These are phyloP conservation scores for Aspergillus pseudoviridinutans DNA, from an alignment of 2,329 filamentous ascomycete genomes.

Conservation along the genomic window DNA sequence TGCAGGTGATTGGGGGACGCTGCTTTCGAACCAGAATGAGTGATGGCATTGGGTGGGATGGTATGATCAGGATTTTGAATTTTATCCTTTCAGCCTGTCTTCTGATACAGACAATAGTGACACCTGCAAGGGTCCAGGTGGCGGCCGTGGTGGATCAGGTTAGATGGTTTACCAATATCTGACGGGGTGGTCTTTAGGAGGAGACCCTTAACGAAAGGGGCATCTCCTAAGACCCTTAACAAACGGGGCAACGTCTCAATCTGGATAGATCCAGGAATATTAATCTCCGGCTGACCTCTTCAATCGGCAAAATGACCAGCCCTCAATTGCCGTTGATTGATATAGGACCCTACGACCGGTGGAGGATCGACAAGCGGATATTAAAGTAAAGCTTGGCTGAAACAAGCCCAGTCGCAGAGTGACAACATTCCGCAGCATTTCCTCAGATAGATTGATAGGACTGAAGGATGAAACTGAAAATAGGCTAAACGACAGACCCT, in stretches of 20 bases:
- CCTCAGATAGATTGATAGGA: background rate
- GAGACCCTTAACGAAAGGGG: background rate
- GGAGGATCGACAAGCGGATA: background rate
- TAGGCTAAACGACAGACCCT: background rate
- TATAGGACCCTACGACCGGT: background rate
- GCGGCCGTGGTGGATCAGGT: constrained; percentile 13
- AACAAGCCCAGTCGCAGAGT: background rate
- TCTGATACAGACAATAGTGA: background rate
- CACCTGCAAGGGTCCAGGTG: constrained; percentile 13
- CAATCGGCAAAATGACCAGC: background rate
- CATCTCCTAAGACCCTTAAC: background rate
- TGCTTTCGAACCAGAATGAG: constrained; percentile 10
- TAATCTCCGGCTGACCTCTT: background rate
- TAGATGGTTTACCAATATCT: constrained; percentile 11
- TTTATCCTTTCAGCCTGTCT: background rate
- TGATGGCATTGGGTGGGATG: constrained; percentile 16
- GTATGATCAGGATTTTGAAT: constrained; percentile 5
- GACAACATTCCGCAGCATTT: background rate
- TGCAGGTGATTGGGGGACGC: constrained; percentile 6
- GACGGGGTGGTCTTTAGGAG: background rate
- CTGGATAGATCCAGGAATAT: background rate
- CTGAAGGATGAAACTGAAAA: background rate
- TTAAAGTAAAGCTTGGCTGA: background rate
- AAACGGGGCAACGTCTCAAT: background rate
- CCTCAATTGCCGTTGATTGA: background rate